These are phyloP conservation scores for Yamadazyma atmosphaerica DNA, from an alignment of 1,139 yeast genomes.

Conservation along the genomic window DNA sequence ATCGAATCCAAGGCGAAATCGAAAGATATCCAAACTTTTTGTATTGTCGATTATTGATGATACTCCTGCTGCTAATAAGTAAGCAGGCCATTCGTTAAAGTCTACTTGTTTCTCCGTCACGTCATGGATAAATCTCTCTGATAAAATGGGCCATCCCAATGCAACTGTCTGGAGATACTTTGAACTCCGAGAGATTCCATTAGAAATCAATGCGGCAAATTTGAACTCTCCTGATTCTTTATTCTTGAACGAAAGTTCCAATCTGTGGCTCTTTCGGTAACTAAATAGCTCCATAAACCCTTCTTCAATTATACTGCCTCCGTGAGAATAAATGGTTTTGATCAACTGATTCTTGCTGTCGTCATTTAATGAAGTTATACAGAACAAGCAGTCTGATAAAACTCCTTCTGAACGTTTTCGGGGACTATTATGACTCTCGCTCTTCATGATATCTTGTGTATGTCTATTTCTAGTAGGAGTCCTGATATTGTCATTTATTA, in stretches of 20 bases:
- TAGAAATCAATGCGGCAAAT: constrained; percentile 70
- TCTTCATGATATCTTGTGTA: constrained; percentile 11
- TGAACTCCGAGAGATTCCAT: constrained; percentile 59
- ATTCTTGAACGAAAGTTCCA: constrained; percentile 6
- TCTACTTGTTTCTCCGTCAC: constrained; percentile 30
- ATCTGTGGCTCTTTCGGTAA: constrained; percentile 12
- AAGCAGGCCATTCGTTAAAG: constrained; percentile 48
- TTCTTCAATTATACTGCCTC: constrained; percentile 53
- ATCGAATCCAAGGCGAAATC: constrained; percentile 34
- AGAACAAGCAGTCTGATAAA: constrained; percentile 31
- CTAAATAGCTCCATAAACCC: constrained; percentile 43
- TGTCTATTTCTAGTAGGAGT: constrained; percentile 16
- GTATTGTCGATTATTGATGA: constrained; percentile 36
- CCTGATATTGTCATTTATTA: constrained; percentile 12
- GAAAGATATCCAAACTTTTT: constrained; percentile 42
- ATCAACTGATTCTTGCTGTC: constrained; percentile 36
- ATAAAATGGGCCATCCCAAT: constrained; percentile 84
- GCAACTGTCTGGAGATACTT: constrained; percentile 86
- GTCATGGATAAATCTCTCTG: constrained; percentile 59
- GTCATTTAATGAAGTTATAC: constrained; percentile 40
- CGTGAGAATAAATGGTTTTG: constrained; percentile 42
- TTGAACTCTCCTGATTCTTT: constrained; percentile 17
- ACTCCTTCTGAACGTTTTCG: constrained; percentile 7
- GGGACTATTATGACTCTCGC: constrained; percentile 3
- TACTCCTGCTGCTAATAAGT: constrained; percentile 73